Base-by-base conservation (phyloP, 2,329 filamentous ascomycete genomes). In the Alternaria sp. region DNA sequence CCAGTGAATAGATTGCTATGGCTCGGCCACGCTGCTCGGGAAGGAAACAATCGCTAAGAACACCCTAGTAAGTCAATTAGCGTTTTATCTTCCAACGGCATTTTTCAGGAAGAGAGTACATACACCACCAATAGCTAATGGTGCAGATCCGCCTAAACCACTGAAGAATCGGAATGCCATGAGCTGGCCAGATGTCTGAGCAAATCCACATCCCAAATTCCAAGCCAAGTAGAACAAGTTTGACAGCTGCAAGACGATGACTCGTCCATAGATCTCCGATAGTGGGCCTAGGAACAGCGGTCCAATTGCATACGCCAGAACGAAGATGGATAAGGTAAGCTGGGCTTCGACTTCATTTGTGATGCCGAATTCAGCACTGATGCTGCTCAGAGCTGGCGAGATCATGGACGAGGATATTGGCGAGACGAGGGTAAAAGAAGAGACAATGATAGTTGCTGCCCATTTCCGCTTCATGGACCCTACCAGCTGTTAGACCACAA, bases 11-110 rank as follows among this genome's bases (percentile, higher is more conserved):
- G 43, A 91, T 84, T 2, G 85, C 85, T 59, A 91, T 86, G 4
- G 88, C 87, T 65, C 83, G 85, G 4, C 89, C 89, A 66, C 89
- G 85, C 74, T 91, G 82, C 71, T 90, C 88, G 0, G 88, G 81
- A 12, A 76, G 79, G 79, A 88, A 91, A 25, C 85, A 83, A 71
- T 91, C 89, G 57, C 84, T 83, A 8, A 82, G 70, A 13, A 80
- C 40, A 25, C 78, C 79, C 79, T 61, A 73, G 70, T 21, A 28
- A 23, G 53, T 65, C 28, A 65, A 17, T 40, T 40, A 40, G 36
- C n/a, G 60, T 36, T 4, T 55, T 12, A 32, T 3, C 6, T 25
- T 46, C 2, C 8, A 13, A 26, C 12, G 17, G n/a, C 44, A 25
- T 11, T 17, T 8, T 10, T 23, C 9, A 19, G 23, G 3, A n/a